These are phyloP conservation scores for Sophora flavescens DNA, from an alignment of 306 rosid genomes.

Conservation along the genomic window DNA sequence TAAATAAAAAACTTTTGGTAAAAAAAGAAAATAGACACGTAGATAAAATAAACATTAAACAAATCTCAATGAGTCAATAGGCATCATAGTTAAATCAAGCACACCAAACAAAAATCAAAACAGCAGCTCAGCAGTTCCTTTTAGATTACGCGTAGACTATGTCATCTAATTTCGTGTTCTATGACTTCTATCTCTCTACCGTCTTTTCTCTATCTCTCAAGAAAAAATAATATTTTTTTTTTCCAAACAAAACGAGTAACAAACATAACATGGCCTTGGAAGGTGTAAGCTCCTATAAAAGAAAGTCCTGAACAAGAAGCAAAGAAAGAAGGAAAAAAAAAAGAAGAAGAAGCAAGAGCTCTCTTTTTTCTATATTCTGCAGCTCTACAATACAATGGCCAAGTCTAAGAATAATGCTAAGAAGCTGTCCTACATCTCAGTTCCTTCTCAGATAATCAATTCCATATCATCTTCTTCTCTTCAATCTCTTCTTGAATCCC, in stretches of 20 bases:
- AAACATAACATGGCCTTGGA: conserved; percentile 29
- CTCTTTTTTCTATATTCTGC: conserved; percentile 32
- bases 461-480: conserved; percentile 84
- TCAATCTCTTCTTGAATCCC: conserved; percentile 70
- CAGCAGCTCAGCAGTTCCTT: conserved; percentile 10
- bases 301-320: neutral
- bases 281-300: conserved; percentile 8
- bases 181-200: conserved; percentile 45
- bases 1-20: neutral
- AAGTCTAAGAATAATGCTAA: conserved; percentile 68
- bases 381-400: conserved; percentile 54
- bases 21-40: neutral
- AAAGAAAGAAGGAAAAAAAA: neutral
- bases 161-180: conserved; percentile 44
- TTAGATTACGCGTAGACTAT: conserved; percentile 50
- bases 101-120: conserved; percentile 3
- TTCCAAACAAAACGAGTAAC: neutral
- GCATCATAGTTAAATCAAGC: conserved; percentile 25
- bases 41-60: neutral
- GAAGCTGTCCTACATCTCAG: conserved; percentile 85
- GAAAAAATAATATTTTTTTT: neutral
- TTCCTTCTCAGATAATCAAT: conserved; percentile 89
- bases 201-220: neutral
- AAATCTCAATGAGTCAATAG: conserved; percentile 7
- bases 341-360: neutral